A percentile compares a stretch with the other conserved stretches of the same genome.
Conservation (phyloP, 2,329 filamentous ascomycete genomes). For the Sporothrix protearum region DNA sequence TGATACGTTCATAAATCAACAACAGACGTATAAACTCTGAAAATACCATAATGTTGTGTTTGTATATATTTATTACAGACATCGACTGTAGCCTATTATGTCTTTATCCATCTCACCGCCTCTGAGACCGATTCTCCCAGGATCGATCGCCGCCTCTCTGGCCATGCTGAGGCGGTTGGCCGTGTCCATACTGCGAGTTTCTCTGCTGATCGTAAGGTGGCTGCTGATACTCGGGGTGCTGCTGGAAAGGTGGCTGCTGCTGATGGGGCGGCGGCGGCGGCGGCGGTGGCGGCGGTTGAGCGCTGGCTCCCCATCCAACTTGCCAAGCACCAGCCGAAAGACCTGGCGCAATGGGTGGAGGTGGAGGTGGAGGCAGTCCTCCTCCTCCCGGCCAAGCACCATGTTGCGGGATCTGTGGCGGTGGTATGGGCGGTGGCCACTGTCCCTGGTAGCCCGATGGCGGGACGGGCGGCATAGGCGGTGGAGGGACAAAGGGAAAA, state of each 20-base stretch:
- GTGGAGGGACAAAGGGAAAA: constrained; percentile 10
- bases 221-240: neutral
- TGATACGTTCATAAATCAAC: no score
- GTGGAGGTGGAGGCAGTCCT: neutral
- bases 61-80: no score
- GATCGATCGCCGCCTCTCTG: neutral
- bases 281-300: no score
- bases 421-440: constrained; percentile 25
- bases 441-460: constrained; percentile 25
- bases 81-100: no score
- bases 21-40: no score
- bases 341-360: neutral
- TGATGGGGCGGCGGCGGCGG: neutral
- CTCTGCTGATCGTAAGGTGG: neutral
- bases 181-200: neutral
- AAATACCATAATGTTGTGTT: no score
- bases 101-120: neutral
- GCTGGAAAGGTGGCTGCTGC: constrained; percentile 15
- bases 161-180: neutral
- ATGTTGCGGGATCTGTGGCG: neutral
- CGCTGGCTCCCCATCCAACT: neutral
- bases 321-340: neutral
- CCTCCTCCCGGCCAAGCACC: neutral
- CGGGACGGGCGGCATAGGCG: constrained; percentile 17
- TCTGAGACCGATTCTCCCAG: neutral